Percentiles rank a stretch among this genome's conserved stretches.
phyloP scores from a whole-genome alignment of 2,329 filamentous ascomycete species.

The Trichophyton mentagrophytes region DNA sequence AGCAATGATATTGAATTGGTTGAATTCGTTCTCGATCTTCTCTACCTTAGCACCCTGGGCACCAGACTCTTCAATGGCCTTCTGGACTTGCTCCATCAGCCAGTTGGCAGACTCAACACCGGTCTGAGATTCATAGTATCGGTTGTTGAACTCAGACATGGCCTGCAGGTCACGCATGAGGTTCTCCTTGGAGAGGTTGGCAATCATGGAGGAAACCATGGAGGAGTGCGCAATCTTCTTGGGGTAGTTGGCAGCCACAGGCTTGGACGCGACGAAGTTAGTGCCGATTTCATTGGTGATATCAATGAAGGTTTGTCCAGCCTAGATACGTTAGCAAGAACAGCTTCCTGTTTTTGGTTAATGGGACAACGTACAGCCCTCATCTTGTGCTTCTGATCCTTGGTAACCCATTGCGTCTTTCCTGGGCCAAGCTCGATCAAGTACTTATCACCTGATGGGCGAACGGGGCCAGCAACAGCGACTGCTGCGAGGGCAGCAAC shows the following conservation, averaged over 20 bases:
- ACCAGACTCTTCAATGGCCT: conserved; percentile 58
- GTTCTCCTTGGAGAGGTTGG: conserved; percentile 58
- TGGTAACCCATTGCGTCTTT: conserved; percentile 73
- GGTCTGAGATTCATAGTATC: conserved; percentile 46
- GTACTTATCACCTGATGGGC: conserved; percentile 34
- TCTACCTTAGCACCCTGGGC: conserved; percentile 57
- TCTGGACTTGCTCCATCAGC: conserved; percentile 63
- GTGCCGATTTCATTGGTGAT: conserved; percentile 57
- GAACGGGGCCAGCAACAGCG: background rate
- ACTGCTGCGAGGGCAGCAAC: background rate
- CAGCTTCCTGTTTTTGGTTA: background rate
- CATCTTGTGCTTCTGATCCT: conserved; percentile 89
- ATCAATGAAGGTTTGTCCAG: conserved; percentile 65
- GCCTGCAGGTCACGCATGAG: conserved; percentile 68
- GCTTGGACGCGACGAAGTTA: conserved; percentile 36
- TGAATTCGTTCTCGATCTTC: conserved; percentile 72
- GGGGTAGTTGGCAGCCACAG: conserved; percentile 48
- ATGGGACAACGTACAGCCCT: conserved; percentile 27
- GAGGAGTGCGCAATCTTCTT: conserved; percentile 49
- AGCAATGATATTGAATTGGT: conserved; percentile 82
- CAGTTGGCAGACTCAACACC: conserved; percentile 74
- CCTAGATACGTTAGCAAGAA: background rate
- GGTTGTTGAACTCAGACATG: conserved; percentile 47
- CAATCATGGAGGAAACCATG: conserved; percentile 54
- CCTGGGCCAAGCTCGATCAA: conserved; percentile 74